Base-by-base conservation (phyloP, 2,329 filamentous ascomycete species). In the Trichoderma hamatum region DNA sequence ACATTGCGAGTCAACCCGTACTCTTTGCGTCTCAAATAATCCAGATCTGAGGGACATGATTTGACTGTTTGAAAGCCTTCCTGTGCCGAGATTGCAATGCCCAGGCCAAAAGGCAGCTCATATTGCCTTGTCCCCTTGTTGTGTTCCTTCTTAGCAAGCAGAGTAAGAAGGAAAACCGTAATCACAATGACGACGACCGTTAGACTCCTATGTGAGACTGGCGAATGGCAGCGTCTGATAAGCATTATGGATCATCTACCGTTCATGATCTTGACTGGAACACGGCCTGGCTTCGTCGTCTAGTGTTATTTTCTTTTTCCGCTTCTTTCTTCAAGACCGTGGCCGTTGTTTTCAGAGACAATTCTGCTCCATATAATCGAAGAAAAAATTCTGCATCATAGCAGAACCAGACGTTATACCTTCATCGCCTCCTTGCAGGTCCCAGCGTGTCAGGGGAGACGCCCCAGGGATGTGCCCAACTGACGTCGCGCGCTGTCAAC, bases 1-100 rank as follows among this genome's bases (percentile, higher is more conserved):
- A 86, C 77, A 24, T 78, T 78, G 56, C 80, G 77, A 14, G 82
- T 82, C 46, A 86, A 73, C 28, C 74, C 72, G 46, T 79, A 76
- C 3, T 74, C 71, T 26, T 72, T 61, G 5, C 75, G 76, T 36
- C 74, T 75, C 16, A 80, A 72, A 66, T 79, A 74, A 21, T 78
- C 75, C 69, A 78, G 69, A 6, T 75, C 71, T 13, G 76, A 56
- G 13, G 70, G 69, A 55, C 78, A 80, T 2, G 36, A 28, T 13
- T 52, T 55, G 5, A 61, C 46, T 10, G 43, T 13, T 6, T 52
- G 56, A 5, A 60, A 61, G 11, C 65, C 65, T 28, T 55, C 43
- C 24, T 68, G 65, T 7, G 55, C 65, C 14, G 65, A 68, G 28
- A 68, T 36, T 3, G 49, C 56, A 61, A 61, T 54, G 7, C 65